Evolutionary conservation across 2,329 filamentous ascomycete species (phyloP).

Genomic region (Pochonia chlamydosporia): DNA sequence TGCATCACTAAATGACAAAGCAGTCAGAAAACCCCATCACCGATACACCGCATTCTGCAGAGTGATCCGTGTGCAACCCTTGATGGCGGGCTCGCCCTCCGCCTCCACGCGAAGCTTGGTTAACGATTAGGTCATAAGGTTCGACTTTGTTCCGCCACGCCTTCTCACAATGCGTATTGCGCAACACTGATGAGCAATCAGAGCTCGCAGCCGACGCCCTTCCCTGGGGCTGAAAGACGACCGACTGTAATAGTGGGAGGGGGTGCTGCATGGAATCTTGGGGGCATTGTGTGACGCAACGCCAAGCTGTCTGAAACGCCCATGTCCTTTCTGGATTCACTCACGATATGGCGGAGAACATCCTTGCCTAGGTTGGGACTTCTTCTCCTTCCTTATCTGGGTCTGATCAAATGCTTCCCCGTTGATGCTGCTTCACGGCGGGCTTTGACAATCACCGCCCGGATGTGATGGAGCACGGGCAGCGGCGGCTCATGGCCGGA

Average conservation of each 20-base stretch:
- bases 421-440: not conserved
- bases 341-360: no score
- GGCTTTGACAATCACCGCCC: not conserved
- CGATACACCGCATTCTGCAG: not conserved
- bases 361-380: no score
- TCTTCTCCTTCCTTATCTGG: not conserved
- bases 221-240: not conserved
- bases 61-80: not conserved
- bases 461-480: not conserved
- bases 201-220: not conserved
- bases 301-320: not conserved
- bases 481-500: not conserved
- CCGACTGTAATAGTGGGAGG: no score
- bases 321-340: not conserved
- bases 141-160: not conserved
- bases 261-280: not conserved
- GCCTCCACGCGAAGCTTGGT: no score
- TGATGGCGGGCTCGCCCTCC: no score
- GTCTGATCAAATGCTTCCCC: not conserved
- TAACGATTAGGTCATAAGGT: not conserved
- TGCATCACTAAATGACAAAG: slow-evolving; percentile 1
- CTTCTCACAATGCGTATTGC: not conserved
- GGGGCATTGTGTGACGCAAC: no score
- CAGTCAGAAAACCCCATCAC: not conserved
- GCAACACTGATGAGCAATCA: not conserved